Evolutionary conservation across 1,284 basidiomycete species (phyloP).

Genomic region (Kalmanozyma brasiliensis): DNA sequence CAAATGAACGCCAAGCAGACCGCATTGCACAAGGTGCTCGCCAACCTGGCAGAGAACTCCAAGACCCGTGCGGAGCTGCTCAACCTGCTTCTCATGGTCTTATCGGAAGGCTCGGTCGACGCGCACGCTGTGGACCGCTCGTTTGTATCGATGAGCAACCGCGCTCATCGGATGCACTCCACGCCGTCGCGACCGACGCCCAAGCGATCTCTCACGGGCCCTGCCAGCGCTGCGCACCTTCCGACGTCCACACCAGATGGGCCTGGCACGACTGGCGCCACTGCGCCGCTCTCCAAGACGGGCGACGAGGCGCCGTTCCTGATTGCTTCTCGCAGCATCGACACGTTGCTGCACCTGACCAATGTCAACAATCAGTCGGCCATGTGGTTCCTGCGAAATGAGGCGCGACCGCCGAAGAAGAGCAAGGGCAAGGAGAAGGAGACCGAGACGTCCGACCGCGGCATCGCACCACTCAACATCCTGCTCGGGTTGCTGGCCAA

Average conservation of each 20-base stretch:
- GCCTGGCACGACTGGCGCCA: conserved; percentile 11
- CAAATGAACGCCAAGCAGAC: conserved; percentile 83
- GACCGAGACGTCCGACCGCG: conserved; percentile 31
- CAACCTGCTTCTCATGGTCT: conserved; percentile 87
- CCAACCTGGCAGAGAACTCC: conserved; percentile 93
- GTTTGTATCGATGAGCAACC: conserved; percentile 81
- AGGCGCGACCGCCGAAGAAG: conserved; percentile 50
- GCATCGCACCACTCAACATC: conserved; percentile 57
- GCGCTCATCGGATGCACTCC: conserved; percentile 43
- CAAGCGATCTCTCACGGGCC: conserved; percentile 42
- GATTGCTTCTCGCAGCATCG: conserved; percentile 65
- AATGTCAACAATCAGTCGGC: conserved; percentile 58
- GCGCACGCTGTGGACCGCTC: conserved; percentile 90
- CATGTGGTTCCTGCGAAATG: conserved; percentile 64
- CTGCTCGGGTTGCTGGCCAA: conserved; percentile 61
- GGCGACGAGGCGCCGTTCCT: conserved; percentile 67
- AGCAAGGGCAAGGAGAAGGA: conserved; percentile 56
- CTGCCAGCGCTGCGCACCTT: conserved; percentile 26
- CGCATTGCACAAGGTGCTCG: conserved; percentile 86
- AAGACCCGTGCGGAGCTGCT: conserved; percentile 92
- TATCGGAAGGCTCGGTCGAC: conserved; percentile 95
- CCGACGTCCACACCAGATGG: conserved; percentile 14
- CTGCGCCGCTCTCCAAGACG: conserved; percentile 61
- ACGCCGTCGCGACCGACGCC: conserved; percentile 59
- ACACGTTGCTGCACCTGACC: conserved; percentile 60